Evolutionary conservation across 352 stramenopile genomes (phyloP).

Genomic region (Globisporangium yorkense): DNA sequence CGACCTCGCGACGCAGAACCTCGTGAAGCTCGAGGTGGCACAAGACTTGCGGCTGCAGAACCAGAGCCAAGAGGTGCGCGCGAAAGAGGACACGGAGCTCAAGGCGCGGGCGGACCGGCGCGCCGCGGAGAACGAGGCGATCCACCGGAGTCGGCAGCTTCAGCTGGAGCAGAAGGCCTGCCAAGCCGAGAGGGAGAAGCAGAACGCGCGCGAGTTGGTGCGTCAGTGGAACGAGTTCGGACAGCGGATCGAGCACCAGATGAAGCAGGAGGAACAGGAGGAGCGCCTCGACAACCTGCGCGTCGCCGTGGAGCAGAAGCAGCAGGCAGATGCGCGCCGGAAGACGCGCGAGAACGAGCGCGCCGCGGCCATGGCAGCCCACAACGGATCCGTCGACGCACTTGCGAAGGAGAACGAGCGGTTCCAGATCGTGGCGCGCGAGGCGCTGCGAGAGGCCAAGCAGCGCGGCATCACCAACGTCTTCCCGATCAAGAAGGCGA

Average conservation of each 20-base stretch:
- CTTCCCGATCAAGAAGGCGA: conserved; percentile 66
- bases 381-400: conserved; percentile 24
- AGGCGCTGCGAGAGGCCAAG: conserved; percentile 53
- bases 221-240: conserved; percentile 69
- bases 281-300: conserved; percentile 46
- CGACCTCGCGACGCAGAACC: conserved; percentile 64
- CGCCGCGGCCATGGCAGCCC: conserved; percentile 20
- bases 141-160: conserved; percentile 43
- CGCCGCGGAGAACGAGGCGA: conserved; percentile 56
- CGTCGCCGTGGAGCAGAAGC: conserved; percentile 65
- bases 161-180: conserved; percentile 53
- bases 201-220: conserved; percentile 41
- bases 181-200: conserved; percentile 26
- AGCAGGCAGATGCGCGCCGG: conserved; percentile 64
- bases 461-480: conserved; percentile 52
- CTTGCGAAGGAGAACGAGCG: conserved; percentile 48
- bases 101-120: conserved; percentile 51
- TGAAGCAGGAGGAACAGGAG: conserved; percentile 59
- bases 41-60: conserved; percentile 55
- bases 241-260: conserved; percentile 43
- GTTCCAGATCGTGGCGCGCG: conserved; percentile 48
- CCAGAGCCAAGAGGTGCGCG: conserved; percentile 63
- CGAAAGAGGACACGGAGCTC: conserved; percentile 65
- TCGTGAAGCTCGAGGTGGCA: conserved; percentile 61
- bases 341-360: conserved; percentile 43